These are phyloP conservation scores for Phytopythium mirpurense DNA, from an alignment of 352 stramenopile genomes.

Conservation along the genomic window DNA sequence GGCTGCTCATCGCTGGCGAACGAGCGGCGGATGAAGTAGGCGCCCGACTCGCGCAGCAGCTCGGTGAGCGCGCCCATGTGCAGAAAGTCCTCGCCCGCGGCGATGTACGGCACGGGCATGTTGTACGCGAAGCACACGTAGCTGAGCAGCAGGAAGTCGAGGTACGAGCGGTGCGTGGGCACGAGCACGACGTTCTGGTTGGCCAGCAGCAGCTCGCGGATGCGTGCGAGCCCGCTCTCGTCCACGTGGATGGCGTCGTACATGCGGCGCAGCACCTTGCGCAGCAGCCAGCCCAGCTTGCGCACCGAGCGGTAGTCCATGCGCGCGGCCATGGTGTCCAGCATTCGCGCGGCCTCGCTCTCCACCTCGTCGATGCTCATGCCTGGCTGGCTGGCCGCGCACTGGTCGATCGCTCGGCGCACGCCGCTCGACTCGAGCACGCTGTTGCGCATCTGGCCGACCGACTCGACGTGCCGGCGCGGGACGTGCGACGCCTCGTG, in stretches of 20 bases:
- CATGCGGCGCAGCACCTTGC: slow-evolving; percentile 80
- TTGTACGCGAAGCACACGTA: slow-evolving; percentile 89
- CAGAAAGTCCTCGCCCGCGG: slow-evolving; percentile 76
- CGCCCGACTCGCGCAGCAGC: slow-evolving; percentile 59
- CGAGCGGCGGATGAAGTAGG: slow-evolving; percentile 77
- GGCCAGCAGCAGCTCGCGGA: slow-evolving; percentile 55
- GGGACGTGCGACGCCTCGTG: slow-evolving; percentile 86
- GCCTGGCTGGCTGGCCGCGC: slow-evolving; percentile 20
- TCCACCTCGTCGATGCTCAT: slow-evolving; percentile 43
- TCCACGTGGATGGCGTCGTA: slow-evolving; percentile 88
- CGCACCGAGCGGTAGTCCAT: slow-evolving; percentile 74
- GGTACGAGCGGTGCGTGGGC: slow-evolving; percentile 82
- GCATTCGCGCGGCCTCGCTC: slow-evolving; percentile 47
- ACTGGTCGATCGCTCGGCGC: slow-evolving; percentile 42
- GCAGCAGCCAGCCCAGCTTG: slow-evolving; percentile 73
- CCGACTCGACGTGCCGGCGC: slow-evolving; percentile 52
- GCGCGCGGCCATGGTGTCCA: slow-evolving; percentile 71
- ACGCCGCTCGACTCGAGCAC: slow-evolving; percentile 66
- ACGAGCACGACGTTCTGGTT: slow-evolving; percentile 70
- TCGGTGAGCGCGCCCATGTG: slow-evolving; percentile 64
- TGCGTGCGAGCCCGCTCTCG: slow-evolving; percentile 59
- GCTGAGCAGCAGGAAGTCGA: slow-evolving; percentile 84
- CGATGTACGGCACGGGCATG: slow-evolving; percentile 78
- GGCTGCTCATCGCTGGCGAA: slow-evolving; percentile 53
- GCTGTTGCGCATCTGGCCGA: slow-evolving; percentile 58